These are phyloP conservation scores for Gliomastix tumulicola DNA, from an alignment of 2,329 filamentous ascomycete genomes.

Conservation along the genomic window DNA sequence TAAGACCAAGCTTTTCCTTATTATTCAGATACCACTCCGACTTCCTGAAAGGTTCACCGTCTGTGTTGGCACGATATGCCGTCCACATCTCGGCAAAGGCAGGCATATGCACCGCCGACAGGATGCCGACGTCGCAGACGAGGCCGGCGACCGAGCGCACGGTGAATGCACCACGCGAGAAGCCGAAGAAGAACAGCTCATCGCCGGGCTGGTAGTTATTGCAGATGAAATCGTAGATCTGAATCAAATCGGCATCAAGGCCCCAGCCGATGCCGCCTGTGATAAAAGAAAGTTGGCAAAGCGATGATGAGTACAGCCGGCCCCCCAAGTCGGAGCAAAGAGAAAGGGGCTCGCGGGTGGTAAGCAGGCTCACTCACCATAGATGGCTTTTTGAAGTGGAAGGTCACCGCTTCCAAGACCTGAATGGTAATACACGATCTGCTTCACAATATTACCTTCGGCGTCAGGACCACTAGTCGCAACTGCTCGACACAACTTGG, in stretches of 20 bases:
- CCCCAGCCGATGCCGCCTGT: neutral
- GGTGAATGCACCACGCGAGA: neutral
- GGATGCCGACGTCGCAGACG: neutral
- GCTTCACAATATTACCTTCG: neutral
- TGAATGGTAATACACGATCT: neutral
- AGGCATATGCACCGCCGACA: neutral
- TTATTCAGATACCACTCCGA: neutral
- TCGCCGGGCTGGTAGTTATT: neutral
- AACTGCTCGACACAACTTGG: neutral
- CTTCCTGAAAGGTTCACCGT: neutral
- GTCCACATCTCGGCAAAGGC: neutral
- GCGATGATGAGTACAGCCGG: neutral
- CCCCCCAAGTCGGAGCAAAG: neutral
- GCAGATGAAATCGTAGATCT: neutral
- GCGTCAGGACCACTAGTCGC: neutral
- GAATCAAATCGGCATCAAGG: neutral
- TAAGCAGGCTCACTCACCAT: neutral
- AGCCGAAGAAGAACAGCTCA: slow-evolving; percentile 1
- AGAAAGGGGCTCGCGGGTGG: too few relatives aligned
- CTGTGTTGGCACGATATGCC: neutral
- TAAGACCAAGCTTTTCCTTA: neutral
- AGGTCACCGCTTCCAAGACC: neutral
- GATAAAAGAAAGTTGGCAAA: neutral
- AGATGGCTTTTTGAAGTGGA: neutral
- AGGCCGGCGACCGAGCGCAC: neutral